Percentiles rank a stretch among this genome's conserved stretches.
Conservation (phyloP, 2,329 filamentous ascomycete genomes). For the Fusarium tanahbumbuense region DNA sequence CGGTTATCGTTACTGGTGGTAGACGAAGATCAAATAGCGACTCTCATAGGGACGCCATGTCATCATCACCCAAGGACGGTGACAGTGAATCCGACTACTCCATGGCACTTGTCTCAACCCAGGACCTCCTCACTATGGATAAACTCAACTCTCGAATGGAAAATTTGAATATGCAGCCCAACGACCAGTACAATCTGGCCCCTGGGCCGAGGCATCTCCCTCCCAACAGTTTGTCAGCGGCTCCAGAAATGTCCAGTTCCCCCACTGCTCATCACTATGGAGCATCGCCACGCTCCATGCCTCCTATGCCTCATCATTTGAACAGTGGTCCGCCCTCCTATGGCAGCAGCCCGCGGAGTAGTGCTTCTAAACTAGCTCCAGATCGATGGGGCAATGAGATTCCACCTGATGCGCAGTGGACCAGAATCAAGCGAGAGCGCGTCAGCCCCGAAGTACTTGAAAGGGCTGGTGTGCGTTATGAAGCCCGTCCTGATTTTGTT, state of each 20-base stretch:
- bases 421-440: constrained; percentile 64
- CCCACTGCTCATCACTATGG: constrained; percentile 49
- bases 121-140: constrained; percentile 64
- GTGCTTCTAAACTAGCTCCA: constrained; percentile 60
- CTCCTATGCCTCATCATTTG: constrained; percentile 48
- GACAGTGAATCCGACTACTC: constrained; percentile 50
- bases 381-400: constrained; percentile 69
- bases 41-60: constrained; percentile 47
- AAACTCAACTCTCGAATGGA: constrained; percentile 56
- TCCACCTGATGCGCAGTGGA: constrained; percentile 68
- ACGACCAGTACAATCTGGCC: constrained; percentile 53
- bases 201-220: constrained; percentile 51
- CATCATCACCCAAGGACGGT: constrained; percentile 55
- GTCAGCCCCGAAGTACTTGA: constrained; percentile 69
- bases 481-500: constrained; percentile 71
- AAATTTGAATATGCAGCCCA: constrained; percentile 54
- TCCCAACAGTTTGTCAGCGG: constrained; percentile 45
- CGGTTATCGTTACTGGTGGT: constrained; percentile 53
- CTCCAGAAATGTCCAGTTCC: constrained; percentile 51
- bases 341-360: constrained; percentile 48
- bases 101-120: constrained; percentile 65
- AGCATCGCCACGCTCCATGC: constrained; percentile 56
- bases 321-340: constrained; percentile 50
- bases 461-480: constrained; percentile 67
- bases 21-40: constrained; percentile 51